Evolutionary conservation across 2,329 filamentous ascomycete species (phyloP), one percentile per base, ranked within the genome.

Genomic region (Malbranchea zuffiana): DNA sequence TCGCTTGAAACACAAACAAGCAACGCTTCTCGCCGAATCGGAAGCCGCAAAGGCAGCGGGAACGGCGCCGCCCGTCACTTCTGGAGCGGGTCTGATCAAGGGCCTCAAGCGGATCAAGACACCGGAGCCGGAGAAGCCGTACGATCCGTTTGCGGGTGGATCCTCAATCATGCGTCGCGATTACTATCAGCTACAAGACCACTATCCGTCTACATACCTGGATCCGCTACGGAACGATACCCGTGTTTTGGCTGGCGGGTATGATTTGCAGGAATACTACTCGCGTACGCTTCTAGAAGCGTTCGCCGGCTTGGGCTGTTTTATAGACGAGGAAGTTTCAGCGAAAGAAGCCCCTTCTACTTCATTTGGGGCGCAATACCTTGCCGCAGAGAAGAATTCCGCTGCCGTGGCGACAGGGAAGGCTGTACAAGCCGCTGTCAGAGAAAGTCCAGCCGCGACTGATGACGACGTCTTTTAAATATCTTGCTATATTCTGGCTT

Each of bases 261-360:
- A 92, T 60, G 78, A 80, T 50, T 66, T 88, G 28, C 67, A 73
- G 21, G 86, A 94, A 54, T 96, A 90, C 54, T 83, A 85, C 50
- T 69, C 77, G 5, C 71, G 87, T 16, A 79, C 83, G 16, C 65
- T 98, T 54, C 82, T 84, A 43, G 87, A 95, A 54, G 86, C 88
- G 0, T 96, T 95, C 61, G 77, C 83, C 0, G 90, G 92, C 0
- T 59, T 98, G 42, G 85, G 82, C 1, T 82, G 93, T 27, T 92
- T 93, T 49, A 68, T 98, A 27, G 80, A 74, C 23, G 85, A 95
- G 30, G 87, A 93, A 53, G 51, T 66, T 12, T 38, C 56, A 2
- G 46, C 53, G 24, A 48, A 57, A 27, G 51, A 59, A 26, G 45
- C 45, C 24, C 32, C 42, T 21, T 42, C 32, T 39, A 42, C 46